These are phyloP conservation scores for Pseudognaphalium luteoalbum DNA, from an alignment of 129 eudicot genomes.

Conservation along the genomic window DNA sequence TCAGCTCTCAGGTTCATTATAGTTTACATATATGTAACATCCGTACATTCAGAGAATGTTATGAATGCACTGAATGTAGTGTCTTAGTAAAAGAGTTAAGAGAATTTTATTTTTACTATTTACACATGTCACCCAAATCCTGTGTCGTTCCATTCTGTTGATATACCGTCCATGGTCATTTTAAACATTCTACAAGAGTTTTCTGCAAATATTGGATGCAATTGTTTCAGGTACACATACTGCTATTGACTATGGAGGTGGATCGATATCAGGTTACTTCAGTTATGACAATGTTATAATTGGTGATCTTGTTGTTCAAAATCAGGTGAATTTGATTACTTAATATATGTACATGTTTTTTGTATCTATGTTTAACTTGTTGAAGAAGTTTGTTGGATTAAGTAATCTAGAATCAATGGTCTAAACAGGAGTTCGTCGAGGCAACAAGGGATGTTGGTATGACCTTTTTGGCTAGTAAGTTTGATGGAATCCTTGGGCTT, in stretches of 20 bases:
- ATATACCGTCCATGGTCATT: no score
- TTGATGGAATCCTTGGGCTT: conserved; percentile 75
- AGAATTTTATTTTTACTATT: no score
- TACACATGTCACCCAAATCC: no score
- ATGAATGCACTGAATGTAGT: no score
- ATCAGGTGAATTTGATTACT: conserved; percentile 44
- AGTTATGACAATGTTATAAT: conserved; percentile 53
- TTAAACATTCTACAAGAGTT: no score
- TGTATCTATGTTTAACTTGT: background rate
- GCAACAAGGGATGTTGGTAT: conserved; percentile 48
- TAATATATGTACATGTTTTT: background rate
- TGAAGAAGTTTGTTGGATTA: background rate
- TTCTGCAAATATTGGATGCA: background rate
- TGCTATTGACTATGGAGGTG: conserved; percentile 63
- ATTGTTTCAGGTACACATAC: conserved; percentile 57
- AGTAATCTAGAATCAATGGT: background rate
- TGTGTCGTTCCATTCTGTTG: no score
- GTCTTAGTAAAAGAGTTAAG: no score
- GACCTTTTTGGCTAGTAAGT: conserved; percentile 46
- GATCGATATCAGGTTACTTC: conserved; percentile 59
- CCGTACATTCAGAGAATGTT: no score
- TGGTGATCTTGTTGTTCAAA: conserved; percentile 44
- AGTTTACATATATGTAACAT: no score
- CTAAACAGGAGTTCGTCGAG: conserved; percentile 55
- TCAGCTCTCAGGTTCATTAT: no score